Base-by-base conservation (phyloP, 768 basidiomycete genomes). In the Macrolepiota dolichaula region DNA sequence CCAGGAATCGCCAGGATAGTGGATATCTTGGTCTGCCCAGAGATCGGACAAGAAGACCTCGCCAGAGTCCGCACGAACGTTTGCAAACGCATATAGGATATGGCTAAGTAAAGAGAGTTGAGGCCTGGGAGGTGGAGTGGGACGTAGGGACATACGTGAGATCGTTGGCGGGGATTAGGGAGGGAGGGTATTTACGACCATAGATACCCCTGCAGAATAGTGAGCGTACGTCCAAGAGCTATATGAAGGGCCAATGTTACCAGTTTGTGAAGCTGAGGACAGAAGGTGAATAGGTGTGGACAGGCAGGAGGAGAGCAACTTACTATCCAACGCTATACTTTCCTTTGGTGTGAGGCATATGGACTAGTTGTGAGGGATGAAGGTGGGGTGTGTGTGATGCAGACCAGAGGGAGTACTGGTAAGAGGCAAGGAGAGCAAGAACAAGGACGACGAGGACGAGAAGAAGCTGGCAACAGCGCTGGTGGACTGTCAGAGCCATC, bases 1-100 rank as follows among this genome's bases (percentile, higher is more conserved):
- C 97, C 97, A 99, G 3, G 89, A 90, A 73, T 99, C 97, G 7
- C 89, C 92, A 0, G 90, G 87, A 71, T 96, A 96, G 71, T 98
- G 97, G 50, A 98, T 98, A 71, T 98, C 94, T 68, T 96, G 85
- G 78, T 99, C 97, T 0, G 95, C 89, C 96, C 96, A 98, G 1
- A 79, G 72, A 67, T 99, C 97, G 38, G 94, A 96, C 56, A 98
- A 74, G 68, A 84, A 75, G 19, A 98, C 96, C 69, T 93, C 92
- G 42, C 96, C 96, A 0, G 87, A 82, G 62, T 93, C 92, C 19
- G 87, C 75, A 66, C 83, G 86, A 66, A 98, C 73, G 66, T 98
- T 92, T 19, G 93, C 97, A 67, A 98, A 98, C 1, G 95, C 92
- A 69, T 96, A 94, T 37, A 95, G 85, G 66, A 96, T 85, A 72